Conservation (phyloP, 164 flowering plant genomes). For the Vitis amurensis region DNA sequence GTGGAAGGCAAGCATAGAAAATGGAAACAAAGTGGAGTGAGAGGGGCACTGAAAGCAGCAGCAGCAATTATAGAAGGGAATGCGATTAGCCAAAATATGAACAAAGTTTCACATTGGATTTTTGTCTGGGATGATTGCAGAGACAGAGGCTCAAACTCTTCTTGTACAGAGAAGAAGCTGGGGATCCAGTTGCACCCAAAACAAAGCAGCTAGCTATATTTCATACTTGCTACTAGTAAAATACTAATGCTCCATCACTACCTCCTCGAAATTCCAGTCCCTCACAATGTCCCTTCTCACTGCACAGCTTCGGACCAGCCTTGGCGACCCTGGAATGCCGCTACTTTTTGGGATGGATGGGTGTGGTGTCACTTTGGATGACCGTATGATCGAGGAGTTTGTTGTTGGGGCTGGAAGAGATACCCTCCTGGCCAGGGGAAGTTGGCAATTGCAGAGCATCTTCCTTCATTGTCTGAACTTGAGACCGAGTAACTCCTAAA, state of each 20-base stretch:
- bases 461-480: conserved; percentile 77
- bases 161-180: no score
- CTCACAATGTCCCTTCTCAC: conserved; percentile 83
- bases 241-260: conserved; percentile 47
- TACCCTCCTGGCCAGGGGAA: conserved; percentile 50
- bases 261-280: conserved; percentile 88
- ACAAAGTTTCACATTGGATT: no score
- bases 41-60: no score
- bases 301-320: conserved; percentile 80
- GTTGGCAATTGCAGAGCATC: conserved; percentile 66
- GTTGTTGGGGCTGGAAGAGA: conserved; percentile 36
- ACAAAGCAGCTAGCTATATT: background rate
- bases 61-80: no score
- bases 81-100: no score
- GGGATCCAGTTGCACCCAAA: no score
- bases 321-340: conserved; percentile 55
- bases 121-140: no score
- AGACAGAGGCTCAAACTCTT: no score
- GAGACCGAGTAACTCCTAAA: conserved; percentile 89
- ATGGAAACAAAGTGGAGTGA: no score
- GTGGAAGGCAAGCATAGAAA: background rate
- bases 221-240: background rate
- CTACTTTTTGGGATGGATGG: conserved; percentile 38
- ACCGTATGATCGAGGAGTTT: conserved; percentile 26
- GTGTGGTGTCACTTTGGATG: conserved; percentile 84